Conservation (phyloP, 2,329 filamentous ascomycete genomes). For the Claviceps spartinae region DNA sequence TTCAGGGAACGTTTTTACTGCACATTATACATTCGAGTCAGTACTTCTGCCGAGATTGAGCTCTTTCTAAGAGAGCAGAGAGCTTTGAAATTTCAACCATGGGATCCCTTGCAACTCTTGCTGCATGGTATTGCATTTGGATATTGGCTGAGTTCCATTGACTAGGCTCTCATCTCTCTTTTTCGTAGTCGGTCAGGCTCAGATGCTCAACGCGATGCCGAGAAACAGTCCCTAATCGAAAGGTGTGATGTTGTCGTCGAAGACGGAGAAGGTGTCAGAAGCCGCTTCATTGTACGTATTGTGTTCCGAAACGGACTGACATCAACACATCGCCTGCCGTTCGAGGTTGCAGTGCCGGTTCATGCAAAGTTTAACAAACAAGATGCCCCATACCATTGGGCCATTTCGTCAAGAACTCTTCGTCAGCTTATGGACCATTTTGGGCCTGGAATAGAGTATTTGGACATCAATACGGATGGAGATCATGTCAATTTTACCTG, state of each 20-base stretch:
- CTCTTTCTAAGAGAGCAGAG: background rate
- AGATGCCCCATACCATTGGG: conserved; percentile 56
- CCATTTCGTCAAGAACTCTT: conserved; percentile 55
- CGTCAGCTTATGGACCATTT: conserved; percentile 71
- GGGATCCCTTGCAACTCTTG: background rate
- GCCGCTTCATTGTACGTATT: conserved; percentile 61
- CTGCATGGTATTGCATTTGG: background rate
- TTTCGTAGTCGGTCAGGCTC: conserved; percentile 52
- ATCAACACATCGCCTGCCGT: conserved; percentile 64
- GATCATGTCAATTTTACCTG: conserved; percentile 67
- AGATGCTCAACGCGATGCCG: conserved; percentile 42
- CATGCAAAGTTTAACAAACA: conserved; percentile 61
- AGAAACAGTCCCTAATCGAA: conserved; percentile 58
- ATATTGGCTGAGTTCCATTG: background rate
- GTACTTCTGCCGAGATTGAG: conserved; percentile 6
- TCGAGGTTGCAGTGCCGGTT: conserved; percentile 59
- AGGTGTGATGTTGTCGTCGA: conserved; percentile 61
- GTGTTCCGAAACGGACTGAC: conserved; percentile 63
- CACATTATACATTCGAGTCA: conserved; percentile 57
- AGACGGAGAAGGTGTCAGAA: conserved; percentile 56
- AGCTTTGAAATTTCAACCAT: background rate
- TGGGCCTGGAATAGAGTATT: conserved; percentile 64
- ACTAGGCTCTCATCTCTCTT: conserved; percentile 53
- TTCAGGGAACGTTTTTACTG: conserved; percentile 55
- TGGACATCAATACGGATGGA: conserved; percentile 64